Evolutionary conservation across 768 basidiomycete species (phyloP), one percentile per base, ranked within the genome.

Genomic region (Floccularia luteovirens): DNA sequence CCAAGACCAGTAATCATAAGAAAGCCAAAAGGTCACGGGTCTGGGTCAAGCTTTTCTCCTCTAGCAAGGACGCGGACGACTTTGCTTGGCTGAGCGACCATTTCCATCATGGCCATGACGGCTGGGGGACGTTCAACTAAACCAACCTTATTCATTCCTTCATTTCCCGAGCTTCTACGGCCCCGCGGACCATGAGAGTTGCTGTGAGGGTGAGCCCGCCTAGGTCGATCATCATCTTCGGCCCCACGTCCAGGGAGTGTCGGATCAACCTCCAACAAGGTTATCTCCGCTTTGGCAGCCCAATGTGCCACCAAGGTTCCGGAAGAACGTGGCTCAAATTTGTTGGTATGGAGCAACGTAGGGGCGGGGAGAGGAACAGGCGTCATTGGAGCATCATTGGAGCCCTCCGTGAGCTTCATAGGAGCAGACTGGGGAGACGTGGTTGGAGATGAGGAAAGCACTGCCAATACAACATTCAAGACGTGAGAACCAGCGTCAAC

Each of bases 31-130:
- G n/a, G n/a, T 52, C 40, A 52, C 31, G 57, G 54, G 31, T 56
- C 61, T n/a, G 67, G 64, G 31, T 90, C 86, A 39, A 90, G 60
- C 59, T 89, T 88, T 70, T 90, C 88, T 23, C 88, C 88, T 10
- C 88, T 76, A 1, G 88, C 84, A 44, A 90, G 74, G 21, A 90
- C 81, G 19, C 86, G 69, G 24, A 90, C 79, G 47, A 84, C 80
- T 46, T 77, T 81, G 56, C 74, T 81, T 5, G 83, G 80, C 47
- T 85, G 80, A 16, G 79, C 66, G 6, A 84, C 71, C 57, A 75
- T 74, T 46, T 81, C 81, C 82, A 84, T 86, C 83, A 89, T 85
- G 3, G 82, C 79, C 70, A 79, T 75, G 34, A 86, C 82, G 1
- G 84, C 80, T 6, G 82, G 74, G 0, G 84, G 83, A 14, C 84